phyloP scores from a whole-genome alignment of 768 basidiomycete genomes.

The Suillus fuscotomentosus region DNA sequence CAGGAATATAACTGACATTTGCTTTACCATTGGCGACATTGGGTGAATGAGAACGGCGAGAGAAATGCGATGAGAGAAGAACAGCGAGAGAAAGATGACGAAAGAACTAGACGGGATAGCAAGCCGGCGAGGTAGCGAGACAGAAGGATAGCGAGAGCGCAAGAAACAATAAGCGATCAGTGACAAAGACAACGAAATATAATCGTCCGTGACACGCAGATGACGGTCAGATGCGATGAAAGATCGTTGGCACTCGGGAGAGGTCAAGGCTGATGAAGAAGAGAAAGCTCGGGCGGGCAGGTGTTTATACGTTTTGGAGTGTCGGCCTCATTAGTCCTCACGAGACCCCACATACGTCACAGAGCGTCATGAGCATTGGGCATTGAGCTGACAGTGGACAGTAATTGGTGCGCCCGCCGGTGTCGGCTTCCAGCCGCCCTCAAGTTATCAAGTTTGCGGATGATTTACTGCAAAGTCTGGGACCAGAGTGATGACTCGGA shows the following conservation, averaged over 20 bases:
- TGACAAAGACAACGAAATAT: background rate
- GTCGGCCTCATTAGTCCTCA: background rate
- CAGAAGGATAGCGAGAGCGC: background rate
- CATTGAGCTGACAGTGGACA: background rate
- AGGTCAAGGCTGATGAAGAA: constrained; percentile 1
- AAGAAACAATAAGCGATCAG: background rate
- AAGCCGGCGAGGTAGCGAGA: background rate
- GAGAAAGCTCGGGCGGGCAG: background rate
- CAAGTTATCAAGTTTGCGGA: background rate
- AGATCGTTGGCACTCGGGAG: background rate
- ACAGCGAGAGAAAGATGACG: background rate
- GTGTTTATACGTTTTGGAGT: background rate
- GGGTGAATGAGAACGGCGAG: background rate
- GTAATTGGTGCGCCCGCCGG: background rate
- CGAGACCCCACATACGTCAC: background rate
- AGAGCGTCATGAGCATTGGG: background rate
- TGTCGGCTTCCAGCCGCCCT: background rate
- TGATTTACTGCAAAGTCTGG: background rate
- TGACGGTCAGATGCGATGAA: background rate
- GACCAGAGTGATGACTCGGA: background rate
- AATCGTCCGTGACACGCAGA: background rate
- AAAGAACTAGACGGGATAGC: background rate
- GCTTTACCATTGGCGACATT: background rate
- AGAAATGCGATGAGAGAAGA: background rate
- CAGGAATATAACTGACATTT: background rate